Evolutionary conservation across 352 stramenopile species (phyloP).

Genomic region (Globisporangium cederbergense): DNA sequence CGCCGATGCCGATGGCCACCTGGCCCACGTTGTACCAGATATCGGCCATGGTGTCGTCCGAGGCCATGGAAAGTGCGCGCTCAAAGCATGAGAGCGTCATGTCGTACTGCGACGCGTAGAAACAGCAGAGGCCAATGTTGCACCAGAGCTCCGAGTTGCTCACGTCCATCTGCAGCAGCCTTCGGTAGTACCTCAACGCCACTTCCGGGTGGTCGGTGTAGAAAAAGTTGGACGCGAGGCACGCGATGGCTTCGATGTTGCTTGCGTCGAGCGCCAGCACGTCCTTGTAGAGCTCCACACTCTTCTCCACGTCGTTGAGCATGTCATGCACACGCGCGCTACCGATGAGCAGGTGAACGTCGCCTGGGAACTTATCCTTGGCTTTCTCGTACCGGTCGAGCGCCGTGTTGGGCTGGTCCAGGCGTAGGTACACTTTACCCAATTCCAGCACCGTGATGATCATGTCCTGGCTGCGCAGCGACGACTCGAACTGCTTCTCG

Average conservation of each 20-base stretch:
- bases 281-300: constrained; percentile 83
- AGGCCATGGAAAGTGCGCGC: constrained; percentile 81
- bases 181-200: constrained; percentile 90
- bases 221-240: constrained; percentile 91
- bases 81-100: constrained; percentile 94
- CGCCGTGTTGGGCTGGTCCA: constrained; percentile 93
- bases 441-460: constrained; percentile 90
- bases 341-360: constrained; percentile 79
- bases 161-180: constrained; percentile 92
- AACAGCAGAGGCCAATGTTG: constrained; percentile 94
- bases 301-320: constrained; percentile 85
- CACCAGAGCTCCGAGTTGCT: constrained; percentile 91
- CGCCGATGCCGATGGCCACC: constrained; percentile 90
- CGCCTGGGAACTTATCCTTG: constrained; percentile 63
- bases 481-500: constrained; percentile 91
- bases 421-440: constrained; percentile 91
- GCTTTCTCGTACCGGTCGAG: constrained; percentile 82
- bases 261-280: constrained; percentile 86
- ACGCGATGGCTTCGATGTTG: constrained; percentile 91
- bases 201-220: constrained; percentile 92
- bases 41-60: constrained; percentile 89
- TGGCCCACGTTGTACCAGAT: constrained; percentile 95
- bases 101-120: constrained; percentile 93
- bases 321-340: constrained; percentile 91
- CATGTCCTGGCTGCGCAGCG: constrained; percentile 86